A percentile compares a stretch with the other conserved stretches of the same genome.
phyloP scores from a whole-genome alignment of 2,329 filamentous ascomycete species.

The Elsinoe perseae region DNA sequence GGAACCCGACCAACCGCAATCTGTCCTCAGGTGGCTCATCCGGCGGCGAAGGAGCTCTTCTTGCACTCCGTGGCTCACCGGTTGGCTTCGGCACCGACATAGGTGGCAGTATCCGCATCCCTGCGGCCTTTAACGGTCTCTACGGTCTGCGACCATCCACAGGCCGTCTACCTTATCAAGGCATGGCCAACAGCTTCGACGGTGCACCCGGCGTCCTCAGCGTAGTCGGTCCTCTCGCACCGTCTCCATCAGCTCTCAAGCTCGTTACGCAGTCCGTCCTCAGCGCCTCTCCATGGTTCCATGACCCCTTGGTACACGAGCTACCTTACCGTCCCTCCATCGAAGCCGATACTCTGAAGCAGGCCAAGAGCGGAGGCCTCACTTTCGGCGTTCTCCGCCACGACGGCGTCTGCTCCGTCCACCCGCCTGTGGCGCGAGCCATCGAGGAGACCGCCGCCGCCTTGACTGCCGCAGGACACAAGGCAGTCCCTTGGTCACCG shows the following conservation, averaged over 20 bases:
- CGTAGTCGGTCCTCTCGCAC: constrained; percentile 56
- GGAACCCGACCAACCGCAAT: constrained; percentile 50
- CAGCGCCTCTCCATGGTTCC: constrained; percentile 53
- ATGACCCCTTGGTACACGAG: constrained; percentile 57
- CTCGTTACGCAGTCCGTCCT: constrained; percentile 52
- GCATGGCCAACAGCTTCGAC: constrained; percentile 55
- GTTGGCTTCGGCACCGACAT: constrained; percentile 52
- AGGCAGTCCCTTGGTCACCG: constrained; percentile 53
- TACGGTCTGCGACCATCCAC: constrained; percentile 49
- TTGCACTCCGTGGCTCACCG: constrained; percentile 46
- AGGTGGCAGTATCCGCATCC: constrained; percentile 52
- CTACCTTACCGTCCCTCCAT: constrained; percentile 55
- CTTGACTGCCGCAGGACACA: constrained; percentile 48
- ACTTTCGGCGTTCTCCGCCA: constrained; percentile 49
- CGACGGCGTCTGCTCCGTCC: constrained; percentile 45
- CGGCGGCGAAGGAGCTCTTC: constrained; percentile 52
- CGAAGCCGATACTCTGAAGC: constrained; percentile 31
- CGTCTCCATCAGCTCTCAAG: constrained; percentile 47
- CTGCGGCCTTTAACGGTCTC: constrained; percentile 52
- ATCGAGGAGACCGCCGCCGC: constrained; percentile 45
- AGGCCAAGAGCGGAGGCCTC: constrained; percentile 37
- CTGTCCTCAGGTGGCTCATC: constrained; percentile 51
- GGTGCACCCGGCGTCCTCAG: constrained; percentile 57
- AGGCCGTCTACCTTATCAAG: constrained; percentile 49
- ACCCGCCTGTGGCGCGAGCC: constrained; percentile 52